Percentiles rank a stretch among this genome's conserved stretches.
phyloP scores from a whole-genome alignment of 495 filamentous ascomycete genomes.

The Penicillium argentinense region DNA sequence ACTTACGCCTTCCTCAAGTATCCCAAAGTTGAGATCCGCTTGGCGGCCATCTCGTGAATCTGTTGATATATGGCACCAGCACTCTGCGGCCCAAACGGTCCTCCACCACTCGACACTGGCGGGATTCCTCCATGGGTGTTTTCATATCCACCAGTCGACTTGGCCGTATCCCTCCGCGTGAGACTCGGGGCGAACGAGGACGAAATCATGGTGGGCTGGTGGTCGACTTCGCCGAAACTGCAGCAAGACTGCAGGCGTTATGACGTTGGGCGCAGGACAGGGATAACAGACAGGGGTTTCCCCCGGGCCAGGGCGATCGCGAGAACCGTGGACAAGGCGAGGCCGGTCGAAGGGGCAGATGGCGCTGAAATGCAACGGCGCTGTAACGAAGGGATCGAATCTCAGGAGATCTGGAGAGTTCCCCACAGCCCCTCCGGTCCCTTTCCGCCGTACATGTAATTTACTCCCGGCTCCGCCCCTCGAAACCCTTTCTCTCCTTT shows the following conservation, averaged over 20 bases:
- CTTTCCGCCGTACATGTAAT: conserved; percentile 3
- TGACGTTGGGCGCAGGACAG: conserved; percentile 7
- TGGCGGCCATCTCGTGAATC: conserved; percentile 84
- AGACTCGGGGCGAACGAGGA: conserved; percentile 37
- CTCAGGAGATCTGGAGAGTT: conserved; percentile 18
- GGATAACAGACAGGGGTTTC: conserved; percentile 1
- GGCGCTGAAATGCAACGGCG: too few relatives aligned
- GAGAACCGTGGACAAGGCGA: neutral
- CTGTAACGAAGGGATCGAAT: conserved; percentile 2
- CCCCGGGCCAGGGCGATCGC: neutral
- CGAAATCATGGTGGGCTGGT: conserved; percentile 32
- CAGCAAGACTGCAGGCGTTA: conserved; percentile 4
- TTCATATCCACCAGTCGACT: conserved; percentile 36
- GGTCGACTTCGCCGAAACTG: neutral
- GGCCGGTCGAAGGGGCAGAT: conserved; percentile 3
- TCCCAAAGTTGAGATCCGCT: conserved; percentile 93
- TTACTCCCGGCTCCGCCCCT: neutral
- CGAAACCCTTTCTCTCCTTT: conserved; percentile 5
- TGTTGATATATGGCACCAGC: conserved; percentile 73
- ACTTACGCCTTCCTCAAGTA: conserved; percentile 89
- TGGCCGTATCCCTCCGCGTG: conserved; percentile 39
- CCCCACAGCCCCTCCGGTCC: conserved; percentile 20
- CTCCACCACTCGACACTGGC: conserved; percentile 32
- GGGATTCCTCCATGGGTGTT: conserved; percentile 22
- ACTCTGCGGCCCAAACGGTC: conserved; percentile 55